Percentiles rank a stretch among this genome's conserved stretches.
These are phyloP conservation scores for Psidium guajava DNA, from an alignment of 345 rosid genomes.

Conservation along the genomic window DNA sequence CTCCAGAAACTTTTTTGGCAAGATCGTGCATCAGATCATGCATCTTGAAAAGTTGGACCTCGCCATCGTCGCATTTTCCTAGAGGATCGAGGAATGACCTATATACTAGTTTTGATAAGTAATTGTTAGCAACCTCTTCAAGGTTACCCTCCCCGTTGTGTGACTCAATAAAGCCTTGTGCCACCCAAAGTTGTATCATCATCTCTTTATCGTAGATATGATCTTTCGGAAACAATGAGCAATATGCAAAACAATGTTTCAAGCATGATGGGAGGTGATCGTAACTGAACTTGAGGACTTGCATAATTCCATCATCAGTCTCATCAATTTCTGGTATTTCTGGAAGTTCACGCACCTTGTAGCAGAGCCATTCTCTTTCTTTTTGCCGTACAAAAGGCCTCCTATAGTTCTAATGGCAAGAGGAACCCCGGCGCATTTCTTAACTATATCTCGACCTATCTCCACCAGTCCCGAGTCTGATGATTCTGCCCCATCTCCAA, in stretches of 20 bases:
- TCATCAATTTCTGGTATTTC: neutral
- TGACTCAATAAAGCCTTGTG: neutral
- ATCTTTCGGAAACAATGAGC: neutral
- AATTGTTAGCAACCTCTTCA: neutral
- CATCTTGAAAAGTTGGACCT: neutral
- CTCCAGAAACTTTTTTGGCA: neutral
- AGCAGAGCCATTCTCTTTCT: neutral
- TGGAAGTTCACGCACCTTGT: neutral
- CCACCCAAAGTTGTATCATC: neutral
- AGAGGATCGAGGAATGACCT: neutral
- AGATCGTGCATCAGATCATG: neutral
- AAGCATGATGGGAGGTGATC: neutral
- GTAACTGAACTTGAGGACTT: neutral
- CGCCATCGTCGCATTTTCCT: neutral
- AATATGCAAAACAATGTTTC: neutral
- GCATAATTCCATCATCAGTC: neutral
- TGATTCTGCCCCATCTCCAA: neutral
- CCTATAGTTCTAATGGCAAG: neutral
- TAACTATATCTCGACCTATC: neutral
- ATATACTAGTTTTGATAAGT: neutral
- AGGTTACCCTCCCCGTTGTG: neutral
- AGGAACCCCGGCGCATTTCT: neutral
- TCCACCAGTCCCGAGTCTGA: fast-evolving
- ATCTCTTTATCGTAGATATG: neutral
- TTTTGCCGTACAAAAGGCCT: neutral